Conservation (phyloP, 1,284 basidiomycete genomes). For the Heterobasidion irregulare region DNA sequence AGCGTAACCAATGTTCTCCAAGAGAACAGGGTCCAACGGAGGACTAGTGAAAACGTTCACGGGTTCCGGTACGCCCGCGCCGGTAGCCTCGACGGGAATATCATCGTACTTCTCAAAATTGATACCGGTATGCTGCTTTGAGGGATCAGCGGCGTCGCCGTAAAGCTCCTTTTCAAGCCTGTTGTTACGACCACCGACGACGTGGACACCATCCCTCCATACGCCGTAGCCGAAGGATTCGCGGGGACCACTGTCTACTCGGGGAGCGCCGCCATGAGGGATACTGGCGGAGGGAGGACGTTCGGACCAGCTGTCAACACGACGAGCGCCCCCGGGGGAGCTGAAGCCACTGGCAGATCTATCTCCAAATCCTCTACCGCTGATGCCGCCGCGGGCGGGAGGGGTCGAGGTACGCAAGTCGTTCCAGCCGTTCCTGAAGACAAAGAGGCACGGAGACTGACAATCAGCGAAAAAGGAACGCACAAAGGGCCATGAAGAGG, state of each 20-base stretch:
- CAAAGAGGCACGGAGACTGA: constrained; percentile 8
- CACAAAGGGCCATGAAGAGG: constrained; percentile 13
- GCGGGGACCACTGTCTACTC: constrained; percentile 34
- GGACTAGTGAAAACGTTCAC: constrained; percentile 83
- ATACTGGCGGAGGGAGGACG: constrained; percentile 26
- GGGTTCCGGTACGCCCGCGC: constrained; percentile 91
- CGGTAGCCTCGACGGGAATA: constrained; percentile 98
- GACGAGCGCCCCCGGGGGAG: constrained; percentile 29
- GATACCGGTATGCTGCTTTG: constrained; percentile 90
- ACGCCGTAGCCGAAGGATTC: constrained; percentile 64
- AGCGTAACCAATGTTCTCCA: constrained; percentile 92
- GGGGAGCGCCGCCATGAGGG: constrained; percentile 20
- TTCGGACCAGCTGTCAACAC: constrained; percentile 38
- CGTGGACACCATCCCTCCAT: constrained; percentile 89
- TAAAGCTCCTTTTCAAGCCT: constrained; percentile 95
- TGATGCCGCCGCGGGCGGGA: constrained; percentile 44
- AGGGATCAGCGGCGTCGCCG: constrained; percentile 81
- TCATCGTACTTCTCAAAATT: constrained; percentile 99
- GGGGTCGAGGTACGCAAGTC: constrained; percentile 56
- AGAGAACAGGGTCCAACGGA: constrained; percentile 87
- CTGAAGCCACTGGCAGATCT: constrained; percentile 32
- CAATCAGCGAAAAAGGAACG: constrained; percentile 2
- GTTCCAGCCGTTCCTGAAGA: constrained; percentile 59
- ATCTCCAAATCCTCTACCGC: constrained; percentile 32
- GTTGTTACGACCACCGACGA: constrained; percentile 73